A percentile compares a stretch with the other conserved stretches of the same genome.
Evolutionary conservation across 2,329 filamentous ascomycete species (phyloP).

Genomic region (Xylaria digitata): DNA sequence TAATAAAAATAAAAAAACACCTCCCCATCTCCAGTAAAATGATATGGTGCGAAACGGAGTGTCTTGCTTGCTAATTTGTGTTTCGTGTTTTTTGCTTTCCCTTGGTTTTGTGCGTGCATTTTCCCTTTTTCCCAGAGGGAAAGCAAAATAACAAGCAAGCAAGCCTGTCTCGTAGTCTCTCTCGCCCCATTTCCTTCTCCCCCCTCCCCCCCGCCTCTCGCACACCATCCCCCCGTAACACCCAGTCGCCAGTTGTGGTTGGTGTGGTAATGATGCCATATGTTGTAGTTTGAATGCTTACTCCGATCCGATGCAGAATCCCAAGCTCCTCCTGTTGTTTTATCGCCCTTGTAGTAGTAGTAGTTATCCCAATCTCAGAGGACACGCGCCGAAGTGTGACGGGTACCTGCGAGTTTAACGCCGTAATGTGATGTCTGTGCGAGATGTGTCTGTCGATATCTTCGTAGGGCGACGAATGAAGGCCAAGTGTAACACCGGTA

Average conservation of each 20-base stretch:
- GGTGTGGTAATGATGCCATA: conserved; percentile 26
- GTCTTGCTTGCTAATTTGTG: conserved; percentile 1
- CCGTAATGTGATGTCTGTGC: conserved; percentile 21
- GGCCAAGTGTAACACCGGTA: conserved; percentile 8
- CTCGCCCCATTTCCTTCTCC: neutral
- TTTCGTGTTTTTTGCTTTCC: no score
- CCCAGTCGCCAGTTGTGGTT: conserved; percentile 7
- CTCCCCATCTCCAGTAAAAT: conserved; percentile 10
- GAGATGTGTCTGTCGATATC: conserved; percentile 15
- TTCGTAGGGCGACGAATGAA: conserved; percentile 19
- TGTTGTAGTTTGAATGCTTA: conserved; percentile 36
- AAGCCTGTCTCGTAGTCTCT: conserved; percentile 4
- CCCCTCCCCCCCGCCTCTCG: neutral
- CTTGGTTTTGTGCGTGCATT: neutral
- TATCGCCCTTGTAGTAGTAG: conserved; percentile 12
- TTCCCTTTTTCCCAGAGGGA: no score
- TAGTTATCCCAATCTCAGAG: conserved; percentile 25
- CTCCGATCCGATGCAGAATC: conserved; percentile 42
- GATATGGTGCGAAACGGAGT: conserved; percentile 22
- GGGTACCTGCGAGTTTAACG: conserved; percentile 18
- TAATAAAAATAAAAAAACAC: neutral
- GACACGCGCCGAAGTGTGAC: conserved; percentile 18
- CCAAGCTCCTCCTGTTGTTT: conserved; percentile 27
- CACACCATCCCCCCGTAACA: neutral
- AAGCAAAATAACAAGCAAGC: no score